Evolutionary conservation across 2,329 filamentous ascomycete genomes (phyloP).

Genomic region (Fonsecaea erecta): DNA sequence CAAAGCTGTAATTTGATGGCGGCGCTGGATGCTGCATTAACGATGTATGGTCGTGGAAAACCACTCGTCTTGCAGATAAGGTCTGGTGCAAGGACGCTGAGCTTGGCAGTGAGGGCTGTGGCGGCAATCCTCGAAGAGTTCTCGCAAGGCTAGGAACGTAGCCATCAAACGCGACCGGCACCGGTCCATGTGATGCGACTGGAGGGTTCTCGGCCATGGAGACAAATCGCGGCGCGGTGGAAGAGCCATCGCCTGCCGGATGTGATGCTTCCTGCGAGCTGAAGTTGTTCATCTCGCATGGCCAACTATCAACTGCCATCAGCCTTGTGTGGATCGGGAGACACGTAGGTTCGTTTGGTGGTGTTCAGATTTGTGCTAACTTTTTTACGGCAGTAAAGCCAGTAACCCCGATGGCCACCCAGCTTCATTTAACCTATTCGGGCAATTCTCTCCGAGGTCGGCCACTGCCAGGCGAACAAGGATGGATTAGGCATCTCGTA

Average conservation of each 20-base stretch:
- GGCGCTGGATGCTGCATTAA: not conserved
- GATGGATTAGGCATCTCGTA: not conserved
- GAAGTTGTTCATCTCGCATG: slow-evolving; percentile 12
- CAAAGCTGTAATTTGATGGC: not conserved
- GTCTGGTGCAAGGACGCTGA: slow-evolving; percentile 1
- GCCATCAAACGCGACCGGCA: not conserved
- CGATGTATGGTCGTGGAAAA: slow-evolving; percentile 4
- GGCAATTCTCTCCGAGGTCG: slow-evolving; percentile 17
- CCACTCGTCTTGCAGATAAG: slow-evolving; percentile 10
- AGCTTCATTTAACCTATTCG: not conserved
- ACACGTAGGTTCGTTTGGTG: not conserved
- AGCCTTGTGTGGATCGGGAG: not conserved
- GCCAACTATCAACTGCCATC: not conserved
- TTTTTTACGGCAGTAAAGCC: not conserved
- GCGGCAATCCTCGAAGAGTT: not conserved
- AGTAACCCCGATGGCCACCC: not conserved
- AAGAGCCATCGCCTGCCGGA: slow-evolving; percentile 2
- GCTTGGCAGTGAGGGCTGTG: not conserved
- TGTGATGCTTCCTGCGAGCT: not conserved
- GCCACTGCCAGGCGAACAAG: not conserved
- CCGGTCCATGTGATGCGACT: not conserved
- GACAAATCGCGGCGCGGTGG: not conserved
- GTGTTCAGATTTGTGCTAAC: not conserved
- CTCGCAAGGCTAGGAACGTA: not conserved
- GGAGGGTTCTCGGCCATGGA: slow-evolving; percentile 13